These are phyloP conservation scores for Psilocybe tampanensis DNA, from an alignment of 768 basidiomycete species.

Conservation along the genomic window DNA sequence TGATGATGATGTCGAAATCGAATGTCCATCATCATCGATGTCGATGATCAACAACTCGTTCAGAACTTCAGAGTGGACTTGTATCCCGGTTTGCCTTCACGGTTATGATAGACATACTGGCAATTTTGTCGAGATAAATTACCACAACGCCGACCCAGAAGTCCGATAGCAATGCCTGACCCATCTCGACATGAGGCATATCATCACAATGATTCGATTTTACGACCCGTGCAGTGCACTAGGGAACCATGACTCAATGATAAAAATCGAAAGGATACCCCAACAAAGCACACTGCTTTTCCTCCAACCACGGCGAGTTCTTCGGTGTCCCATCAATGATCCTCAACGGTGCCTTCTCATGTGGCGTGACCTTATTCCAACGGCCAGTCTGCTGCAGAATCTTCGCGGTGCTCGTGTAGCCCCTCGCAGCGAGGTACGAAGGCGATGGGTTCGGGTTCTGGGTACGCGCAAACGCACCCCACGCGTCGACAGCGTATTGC, in stretches of 20 bases:
- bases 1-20: too few relatives aligned
- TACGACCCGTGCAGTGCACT: too few relatives aligned
- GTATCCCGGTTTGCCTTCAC: too few relatives aligned
- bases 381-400: conserved; percentile 27
- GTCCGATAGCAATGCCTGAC: too few relatives aligned
- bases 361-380: conserved; percentile 34
- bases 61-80: too few relatives aligned
- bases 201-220: too few relatives aligned
- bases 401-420: conserved; percentile 37
- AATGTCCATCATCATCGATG: too few relatives aligned
- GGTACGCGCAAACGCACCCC: conserved; percentile 48
- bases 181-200: too few relatives aligned
- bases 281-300: conserved; percentile 39
- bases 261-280: conserved; percentile 24
- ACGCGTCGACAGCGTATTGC: conserved; percentile 44
- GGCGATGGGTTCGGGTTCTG: conserved; percentile 47
- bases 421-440: conserved; percentile 42
- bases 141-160: too few relatives aligned
- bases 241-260: conserved; percentile 1
- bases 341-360: conserved; percentile 29
- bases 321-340: conserved; percentile 33
- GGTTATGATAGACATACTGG: too few relatives aligned
- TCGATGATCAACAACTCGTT: too few relatives aligned
- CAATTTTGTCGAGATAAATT: too few relatives aligned
- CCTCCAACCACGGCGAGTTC: conserved; percentile 35